Base-by-base conservation (phyloP, 768 basidiomycete genomes). In the Lactarius tabidus region DNA sequence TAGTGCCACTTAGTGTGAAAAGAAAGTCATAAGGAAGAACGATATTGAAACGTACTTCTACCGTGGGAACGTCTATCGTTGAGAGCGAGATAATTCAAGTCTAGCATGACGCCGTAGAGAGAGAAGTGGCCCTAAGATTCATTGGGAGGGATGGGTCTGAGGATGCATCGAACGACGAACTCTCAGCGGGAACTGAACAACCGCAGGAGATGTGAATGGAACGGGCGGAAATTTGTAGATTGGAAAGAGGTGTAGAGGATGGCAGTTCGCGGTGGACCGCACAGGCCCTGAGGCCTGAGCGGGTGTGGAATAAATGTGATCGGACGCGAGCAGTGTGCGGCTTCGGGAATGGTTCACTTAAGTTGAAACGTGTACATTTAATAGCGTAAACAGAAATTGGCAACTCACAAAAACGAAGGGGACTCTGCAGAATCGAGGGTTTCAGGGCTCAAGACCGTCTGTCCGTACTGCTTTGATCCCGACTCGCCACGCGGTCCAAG, bases 11-110 rank as follows among this genome's bases (percentile, higher is more conserved):
- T 35, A 28, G 56, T 10, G 43, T 31, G 31, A 60, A 20, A 45
- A 17, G 18, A 29, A 43, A 51, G n/a, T 35, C 15, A 33, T 1
- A 52, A 35, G 12, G 23, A 14, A 38, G 4, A 10, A 51, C 9
- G 51, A 17, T 0, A 31, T 55, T 20, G 33, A 39, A 51, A 17
- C 67, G 48, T 63, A 74, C 74, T 56, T 63, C 69, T 67, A 20
- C 68, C 71, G 67, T 73, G 75, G 3, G 77, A 72, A 58, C 82
- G 75, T 53, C 97, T 79, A 74, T 99, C 97, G 72, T 99, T 96
- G 9, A 98, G 78, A 5, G 89, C 94, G 17, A 98, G 83, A 73
- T 98, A 99, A 71, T 99, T 99, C 70, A 99, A 76, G 70, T 96
- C 93, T 59, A 99, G 78, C 26, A 90, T 82, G 7, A 95, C 95